phyloP scores from a whole-genome alignment of 768 basidiomycete species.

The Boletus sensibilis region DNA sequence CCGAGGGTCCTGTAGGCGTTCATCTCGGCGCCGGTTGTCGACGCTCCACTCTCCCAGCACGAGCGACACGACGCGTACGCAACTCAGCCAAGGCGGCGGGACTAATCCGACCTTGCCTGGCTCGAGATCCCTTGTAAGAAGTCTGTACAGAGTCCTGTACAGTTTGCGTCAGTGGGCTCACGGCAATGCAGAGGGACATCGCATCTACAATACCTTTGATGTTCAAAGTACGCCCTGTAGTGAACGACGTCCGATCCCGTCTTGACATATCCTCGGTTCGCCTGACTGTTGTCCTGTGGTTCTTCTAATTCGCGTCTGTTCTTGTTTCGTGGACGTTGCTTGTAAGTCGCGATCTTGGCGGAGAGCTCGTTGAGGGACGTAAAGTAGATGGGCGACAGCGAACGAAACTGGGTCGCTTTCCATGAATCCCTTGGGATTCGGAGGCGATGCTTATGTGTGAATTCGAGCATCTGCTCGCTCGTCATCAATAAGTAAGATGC shows the following conservation, averaged over 20 bases:
- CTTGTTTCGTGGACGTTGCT: constrained; percentile 38
- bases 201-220: constrained; percentile 34
- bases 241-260: constrained; percentile 19
- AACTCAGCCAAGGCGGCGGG: constrained; percentile 32
- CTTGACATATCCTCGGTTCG: constrained; percentile 38
- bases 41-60: constrained; percentile 35
- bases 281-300: constrained; percentile 39
- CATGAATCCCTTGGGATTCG: constrained; percentile 12
- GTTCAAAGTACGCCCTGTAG: constrained; percentile 45
- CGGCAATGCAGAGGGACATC: background rate
- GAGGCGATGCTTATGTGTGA: constrained; percentile 20
- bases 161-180: background rate
- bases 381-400: constrained; percentile 51
- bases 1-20: constrained; percentile 33
- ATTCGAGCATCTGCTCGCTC: constrained; percentile 29
- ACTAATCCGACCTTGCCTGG: constrained; percentile 35
- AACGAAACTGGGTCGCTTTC: constrained; percentile 36
- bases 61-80: constrained; percentile 37
- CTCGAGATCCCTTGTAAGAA: constrained; percentile 24
- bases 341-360: constrained; percentile 40
- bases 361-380: constrained; percentile 28
- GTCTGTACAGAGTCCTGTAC: constrained; percentile 33
- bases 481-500: constrained; percentile 47
- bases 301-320: constrained; percentile 18
- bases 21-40: constrained; percentile 32